These are phyloP conservation scores for Chlorociboria aeruginascens DNA, from an alignment of 495 filamentous ascomycete genomes.

Conservation along the genomic window DNA sequence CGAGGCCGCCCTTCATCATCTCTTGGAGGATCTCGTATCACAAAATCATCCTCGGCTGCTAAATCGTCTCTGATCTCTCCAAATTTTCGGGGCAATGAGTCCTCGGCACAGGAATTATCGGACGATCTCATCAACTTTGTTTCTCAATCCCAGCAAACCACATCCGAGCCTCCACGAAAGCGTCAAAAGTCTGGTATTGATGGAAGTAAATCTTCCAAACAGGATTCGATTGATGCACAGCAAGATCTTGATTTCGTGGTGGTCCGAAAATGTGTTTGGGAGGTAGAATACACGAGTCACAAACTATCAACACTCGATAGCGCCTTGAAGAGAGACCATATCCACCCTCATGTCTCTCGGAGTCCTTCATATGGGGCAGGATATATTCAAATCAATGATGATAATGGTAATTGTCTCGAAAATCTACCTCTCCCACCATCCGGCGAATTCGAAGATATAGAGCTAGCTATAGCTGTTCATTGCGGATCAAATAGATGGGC, in stretches of 20 bases:
- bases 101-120: conserved; percentile 3
- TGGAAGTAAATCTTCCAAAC: neutral
- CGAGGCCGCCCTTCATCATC: neutral
- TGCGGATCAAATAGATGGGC: conserved; percentile 10
- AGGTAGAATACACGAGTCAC: conserved; percentile 6
- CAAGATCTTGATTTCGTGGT: conserved; percentile 11
- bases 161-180: conserved; percentile 12
- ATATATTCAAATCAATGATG: conserved; percentile 10
- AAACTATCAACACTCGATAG: conserved; percentile 1
- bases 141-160: neutral
- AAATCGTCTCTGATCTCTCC: too few species aligned
- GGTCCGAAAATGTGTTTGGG: conserved; percentile 8
- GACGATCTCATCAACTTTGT: conserved; percentile 13
- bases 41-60: too few species aligned
- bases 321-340: neutral
- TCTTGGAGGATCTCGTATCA: neutral
- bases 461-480: conserved; percentile 5
- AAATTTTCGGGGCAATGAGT: too few species aligned
- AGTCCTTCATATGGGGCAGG: neutral
- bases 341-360: conserved; percentile 3
- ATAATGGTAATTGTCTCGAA: neutral
- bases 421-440: neutral
- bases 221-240: neutral
- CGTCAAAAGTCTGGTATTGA: conserved; percentile 3
- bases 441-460: conserved; percentile 5